A percentile compares a stretch with the other conserved stretches of the same genome.
phyloP scores from a whole-genome alignment of 176 grass and related monocot species.

The Hordeum marinum region DNA sequence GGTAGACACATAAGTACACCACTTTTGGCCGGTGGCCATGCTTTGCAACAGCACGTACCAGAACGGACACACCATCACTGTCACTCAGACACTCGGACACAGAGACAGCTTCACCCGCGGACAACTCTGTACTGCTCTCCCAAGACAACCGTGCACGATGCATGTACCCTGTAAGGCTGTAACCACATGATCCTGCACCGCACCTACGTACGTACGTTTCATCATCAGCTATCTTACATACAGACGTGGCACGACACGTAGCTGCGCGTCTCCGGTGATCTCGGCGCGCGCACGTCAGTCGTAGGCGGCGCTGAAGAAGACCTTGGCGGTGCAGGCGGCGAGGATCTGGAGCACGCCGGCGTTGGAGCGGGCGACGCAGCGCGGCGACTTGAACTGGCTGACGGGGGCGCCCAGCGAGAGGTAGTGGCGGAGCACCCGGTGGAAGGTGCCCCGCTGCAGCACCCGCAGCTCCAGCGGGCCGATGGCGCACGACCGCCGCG shows the following conservation, averaged over 20 bases:
- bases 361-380: slow-evolving; percentile 43
- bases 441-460: slow-evolving; percentile 47
- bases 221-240: neutral
- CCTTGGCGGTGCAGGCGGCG: neutral
- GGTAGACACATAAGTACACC: neutral
- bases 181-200: no score
- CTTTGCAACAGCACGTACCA: neutral
- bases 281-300: neutral
- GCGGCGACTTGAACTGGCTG: slow-evolving; percentile 85
- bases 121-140: neutral
- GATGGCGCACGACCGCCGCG: slow-evolving; percentile 35
- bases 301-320: slow-evolving; percentile 38
- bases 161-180: neutral
- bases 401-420: slow-evolving; percentile 50
- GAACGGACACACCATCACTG: neutral
- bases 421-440: slow-evolving; percentile 56
- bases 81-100: neutral
- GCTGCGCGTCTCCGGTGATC: no score
- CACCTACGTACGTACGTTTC: no score
- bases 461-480: slow-evolving; percentile 58
- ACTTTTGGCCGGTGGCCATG: neutral
- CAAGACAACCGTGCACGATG: neutral
- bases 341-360: slow-evolving; percentile 63
- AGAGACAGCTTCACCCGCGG: neutral
- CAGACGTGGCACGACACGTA: neutral